Base-by-base conservation (phyloP, 768 basidiomycete genomes). In the Russula brevipes region DNA sequence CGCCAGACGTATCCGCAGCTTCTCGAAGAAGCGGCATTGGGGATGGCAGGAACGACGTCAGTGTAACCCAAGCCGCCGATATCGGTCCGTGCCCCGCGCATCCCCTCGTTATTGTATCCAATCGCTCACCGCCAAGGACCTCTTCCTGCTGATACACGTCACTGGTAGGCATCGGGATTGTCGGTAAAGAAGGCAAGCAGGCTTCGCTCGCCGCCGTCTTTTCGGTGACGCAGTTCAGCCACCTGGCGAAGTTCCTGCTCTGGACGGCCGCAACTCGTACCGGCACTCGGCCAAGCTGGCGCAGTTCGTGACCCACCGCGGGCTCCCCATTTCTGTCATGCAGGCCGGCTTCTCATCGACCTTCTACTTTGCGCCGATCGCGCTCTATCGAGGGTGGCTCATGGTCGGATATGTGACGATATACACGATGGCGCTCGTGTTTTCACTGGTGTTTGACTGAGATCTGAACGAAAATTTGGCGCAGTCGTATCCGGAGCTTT, bases 131-230 rank as follows among this genome's bases (percentile, higher is more conserved):
- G 35, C 1, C 3, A 3, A 4, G 1, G 1, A 14, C 41, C 16
- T 30, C 31, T n/a, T n/a, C n/a, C 38, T 60, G 24, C 38, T 11
- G 38, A 10, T 35, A 17, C 14, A 9, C 12, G n/a, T n/a, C n/a
- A n/a, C 57, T 10, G 17, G 6, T 57, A 94, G 94, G 95, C 56
- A 85, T 99, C 38, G 97, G 97, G 24, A 98, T 99, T 67, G 97
- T 98, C 17, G 97, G 97, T 19, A 98, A 99, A 74, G 97, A 98
- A 79, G 97, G 97, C 31, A 95, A 93, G 72, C 97, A 98, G 75
- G 97, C 97, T 0, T 98, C 95, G 0, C 83, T 99, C n/a, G 96
- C 97, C 0, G 97, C 97, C 2, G 97, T 98, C 75, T 98, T 99
- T 72, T 96, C 94, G 4, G 91, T 99, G 66, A 97, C 88, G 4